phyloP scores from a whole-genome alignment of 169 alveolate genomes.

The Eimeria falciformis region DNA sequence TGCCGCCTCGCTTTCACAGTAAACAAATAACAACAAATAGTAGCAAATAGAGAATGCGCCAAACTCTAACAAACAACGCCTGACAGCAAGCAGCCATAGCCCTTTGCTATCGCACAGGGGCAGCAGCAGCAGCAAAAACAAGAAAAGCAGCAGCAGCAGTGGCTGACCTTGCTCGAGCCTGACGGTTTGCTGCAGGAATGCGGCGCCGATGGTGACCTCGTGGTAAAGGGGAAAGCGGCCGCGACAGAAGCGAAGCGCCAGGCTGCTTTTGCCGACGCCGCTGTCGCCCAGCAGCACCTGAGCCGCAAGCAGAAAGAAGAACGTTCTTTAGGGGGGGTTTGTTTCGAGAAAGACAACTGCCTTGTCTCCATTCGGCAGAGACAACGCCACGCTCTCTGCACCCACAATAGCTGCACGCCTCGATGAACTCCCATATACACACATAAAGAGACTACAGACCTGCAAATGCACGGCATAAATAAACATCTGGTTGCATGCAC shows the following conservation, averaged over 20 bases:
- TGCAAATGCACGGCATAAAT: too few species aligned
- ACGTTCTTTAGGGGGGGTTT: background rate
- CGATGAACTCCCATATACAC: too few species aligned
- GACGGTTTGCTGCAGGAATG: slow-evolving; percentile 88
- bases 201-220: slow-evolving; percentile 95
- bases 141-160: background rate
- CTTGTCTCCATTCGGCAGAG: background rate
- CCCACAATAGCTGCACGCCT: too few species aligned
- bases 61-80: background rate
- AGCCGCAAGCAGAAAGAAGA: background rate
- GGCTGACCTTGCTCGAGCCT: slow-evolving; percentile 28
- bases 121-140: background rate
- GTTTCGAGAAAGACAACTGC: background rate
- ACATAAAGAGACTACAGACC: too few species aligned
- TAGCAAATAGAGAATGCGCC: too few species aligned
- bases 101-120: background rate
- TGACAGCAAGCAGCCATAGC: slow-evolving; percentile 23
- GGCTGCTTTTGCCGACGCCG: slow-evolving; percentile 94
- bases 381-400: background rate
- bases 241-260: slow-evolving; percentile 90
- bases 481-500: too few species aligned
- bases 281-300: slow-evolving; percentile 93
- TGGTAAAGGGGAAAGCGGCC: slow-evolving; percentile 90
- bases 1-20: too few species aligned
- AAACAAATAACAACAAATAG: too few species aligned